Evolutionary conservation across 106 monocot species (phyloP).

Genomic region (Triglochin maritima): DNA sequence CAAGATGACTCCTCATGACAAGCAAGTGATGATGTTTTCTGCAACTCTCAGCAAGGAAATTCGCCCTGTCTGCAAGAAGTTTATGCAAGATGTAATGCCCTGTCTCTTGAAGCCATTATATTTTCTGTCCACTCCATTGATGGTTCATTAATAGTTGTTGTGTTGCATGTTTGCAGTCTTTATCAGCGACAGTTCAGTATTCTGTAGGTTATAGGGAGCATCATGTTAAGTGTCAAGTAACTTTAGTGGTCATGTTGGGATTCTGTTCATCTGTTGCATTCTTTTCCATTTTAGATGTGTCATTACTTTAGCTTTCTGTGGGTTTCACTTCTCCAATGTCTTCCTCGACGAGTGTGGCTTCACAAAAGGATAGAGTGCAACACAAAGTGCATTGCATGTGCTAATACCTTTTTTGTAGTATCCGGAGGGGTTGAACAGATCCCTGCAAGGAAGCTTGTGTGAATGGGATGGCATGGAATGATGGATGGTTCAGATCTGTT

Average conservation of each 20-base stretch:
- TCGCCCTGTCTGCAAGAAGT: constrained; percentile 95
- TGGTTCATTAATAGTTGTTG: background rate
- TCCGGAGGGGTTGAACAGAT: constrained; percentile 6
- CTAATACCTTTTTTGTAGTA: background rate
- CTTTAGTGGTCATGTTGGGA: background rate
- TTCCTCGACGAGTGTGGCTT: background rate
- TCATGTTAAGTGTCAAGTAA: background rate
- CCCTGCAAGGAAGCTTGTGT: constrained; percentile 2
- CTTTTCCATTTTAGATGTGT: background rate
- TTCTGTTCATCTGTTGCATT: background rate
- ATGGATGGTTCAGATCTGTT: constrained; percentile 6
- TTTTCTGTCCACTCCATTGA: constrained; percentile 1
- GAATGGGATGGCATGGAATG: constrained; percentile 10
- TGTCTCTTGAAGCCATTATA: constrained; percentile 14
- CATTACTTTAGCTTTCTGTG: background rate
- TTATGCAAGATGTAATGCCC: constrained; percentile 99
- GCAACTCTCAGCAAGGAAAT: constrained; percentile 99
- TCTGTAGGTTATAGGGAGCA: no score
- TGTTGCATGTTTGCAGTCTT: constrained; percentile 1
- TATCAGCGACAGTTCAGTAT: background rate
- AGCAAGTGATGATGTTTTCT: constrained; percentile 99
- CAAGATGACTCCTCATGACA: constrained; percentile 99
- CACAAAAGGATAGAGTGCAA: background rate
- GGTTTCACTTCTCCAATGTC: background rate
- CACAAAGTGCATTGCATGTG: background rate